Conservation (phyloP, 106 monocot genomes). For the Apostasia ramifera region DNA sequence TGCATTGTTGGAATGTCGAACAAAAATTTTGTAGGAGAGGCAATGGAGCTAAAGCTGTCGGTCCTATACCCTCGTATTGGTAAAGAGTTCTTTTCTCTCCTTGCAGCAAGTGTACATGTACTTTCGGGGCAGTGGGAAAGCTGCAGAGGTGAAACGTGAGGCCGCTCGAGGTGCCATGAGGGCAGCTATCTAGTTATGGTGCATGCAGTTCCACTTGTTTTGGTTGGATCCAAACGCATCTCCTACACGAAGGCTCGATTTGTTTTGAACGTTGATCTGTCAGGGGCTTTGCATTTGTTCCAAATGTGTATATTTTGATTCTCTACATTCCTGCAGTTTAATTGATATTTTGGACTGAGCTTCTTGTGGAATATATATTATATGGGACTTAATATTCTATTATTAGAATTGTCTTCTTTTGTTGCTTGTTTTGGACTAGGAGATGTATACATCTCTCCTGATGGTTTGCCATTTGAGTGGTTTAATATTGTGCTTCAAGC, state of each 20-base stretch:
- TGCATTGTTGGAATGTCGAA: no score
- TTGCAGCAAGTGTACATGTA: conserved; percentile 75
- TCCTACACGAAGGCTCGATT: no score
- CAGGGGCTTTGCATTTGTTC: background rate
- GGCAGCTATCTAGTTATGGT: conserved; percentile 47
- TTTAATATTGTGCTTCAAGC: no score
- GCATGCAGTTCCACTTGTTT: background rate
- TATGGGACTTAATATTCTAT: no score
- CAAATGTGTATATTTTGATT: background rate
- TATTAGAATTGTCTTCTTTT: no score
- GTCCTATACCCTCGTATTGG: background rate
- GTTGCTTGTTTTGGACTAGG: no score
- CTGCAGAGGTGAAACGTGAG: conserved; percentile 79
- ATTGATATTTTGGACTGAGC: background rate
- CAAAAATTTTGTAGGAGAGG: no score
- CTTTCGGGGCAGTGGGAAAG: conserved; percentile 86
- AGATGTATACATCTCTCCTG: no score
- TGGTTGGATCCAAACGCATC: no score
- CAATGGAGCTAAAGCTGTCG: no score
- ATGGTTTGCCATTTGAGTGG: no score
- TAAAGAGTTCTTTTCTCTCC: background rate
- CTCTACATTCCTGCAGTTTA: background rate
- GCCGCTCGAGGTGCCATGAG: conserved; percentile 81
- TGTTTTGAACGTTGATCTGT: no score
- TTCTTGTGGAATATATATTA: background rate